Conservation (phyloP, 257 asterid genomes). For the Penstemon eatonii region DNA sequence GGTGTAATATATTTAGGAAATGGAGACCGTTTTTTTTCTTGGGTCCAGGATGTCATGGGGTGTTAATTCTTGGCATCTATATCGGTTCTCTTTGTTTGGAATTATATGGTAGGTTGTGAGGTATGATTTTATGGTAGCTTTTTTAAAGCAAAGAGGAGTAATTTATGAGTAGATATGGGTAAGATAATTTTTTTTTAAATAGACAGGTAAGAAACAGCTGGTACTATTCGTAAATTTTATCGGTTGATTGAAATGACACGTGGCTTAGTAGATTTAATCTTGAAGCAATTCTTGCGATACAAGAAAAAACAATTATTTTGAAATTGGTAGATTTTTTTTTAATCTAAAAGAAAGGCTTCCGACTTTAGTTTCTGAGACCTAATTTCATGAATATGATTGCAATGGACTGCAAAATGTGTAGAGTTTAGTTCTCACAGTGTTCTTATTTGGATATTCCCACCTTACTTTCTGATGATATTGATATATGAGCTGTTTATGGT, state of each 20-base stretch:
- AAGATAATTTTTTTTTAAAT: neutral
- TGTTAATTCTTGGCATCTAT: neutral
- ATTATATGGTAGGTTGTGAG: too few species aligned
- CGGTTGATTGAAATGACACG: slow-evolving; percentile 1
- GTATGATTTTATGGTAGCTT: neutral
- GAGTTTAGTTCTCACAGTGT: neutral
- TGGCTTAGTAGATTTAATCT: neutral
- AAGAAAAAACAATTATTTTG: neutral
- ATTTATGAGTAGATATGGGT: neutral
- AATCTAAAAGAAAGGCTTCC: neutral
- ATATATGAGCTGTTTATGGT: neutral
- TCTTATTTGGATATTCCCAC: neutral
- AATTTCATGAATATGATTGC: slow-evolving; percentile 3
- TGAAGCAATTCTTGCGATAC: neutral
- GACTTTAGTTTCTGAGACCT: slow-evolving; percentile 2
- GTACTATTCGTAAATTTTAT: neutral
- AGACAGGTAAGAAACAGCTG: neutral
- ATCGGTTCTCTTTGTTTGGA: slow-evolving; percentile 5
- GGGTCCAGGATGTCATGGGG: neutral
- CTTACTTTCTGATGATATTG: neutral
- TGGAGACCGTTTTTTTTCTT: neutral
- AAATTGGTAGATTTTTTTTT: neutral
- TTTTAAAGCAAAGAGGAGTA: neutral
- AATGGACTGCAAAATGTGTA: neutral
- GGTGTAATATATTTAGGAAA: too few species aligned